These are phyloP conservation scores for Podospora pseudopauciseta DNA, from an alignment of 495 filamentous ascomycete species.

Conservation along the genomic window DNA sequence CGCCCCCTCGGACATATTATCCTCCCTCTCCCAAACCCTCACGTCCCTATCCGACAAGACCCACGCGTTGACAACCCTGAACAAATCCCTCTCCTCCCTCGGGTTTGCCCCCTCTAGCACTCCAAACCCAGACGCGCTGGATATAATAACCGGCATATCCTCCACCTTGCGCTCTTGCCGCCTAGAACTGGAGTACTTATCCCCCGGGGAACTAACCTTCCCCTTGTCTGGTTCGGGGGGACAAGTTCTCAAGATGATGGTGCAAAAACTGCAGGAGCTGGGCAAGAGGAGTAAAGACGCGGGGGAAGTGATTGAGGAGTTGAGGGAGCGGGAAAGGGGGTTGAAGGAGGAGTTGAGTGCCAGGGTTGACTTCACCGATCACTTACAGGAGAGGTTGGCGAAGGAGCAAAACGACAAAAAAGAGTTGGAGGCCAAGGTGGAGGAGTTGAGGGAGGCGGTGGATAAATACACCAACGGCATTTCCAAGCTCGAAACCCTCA, in stretches of 20 bases:
- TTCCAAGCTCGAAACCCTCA: neutral
- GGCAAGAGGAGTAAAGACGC: conserved; percentile 35
- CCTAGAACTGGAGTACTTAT: conserved; percentile 61
- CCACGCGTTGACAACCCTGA: conserved; percentile 34
- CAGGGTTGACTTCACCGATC: neutral
- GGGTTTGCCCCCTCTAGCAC: conserved; percentile 52
- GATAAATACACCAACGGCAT: neutral
- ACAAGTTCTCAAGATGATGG: conserved; percentile 17
- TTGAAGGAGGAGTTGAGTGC: neutral
- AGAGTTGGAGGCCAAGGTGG: neutral
- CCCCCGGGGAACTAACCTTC: conserved; percentile 57
- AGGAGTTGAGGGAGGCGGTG: neutral
- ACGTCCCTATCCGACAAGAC: conserved; percentile 42
- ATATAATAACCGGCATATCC: conserved; percentile 52
- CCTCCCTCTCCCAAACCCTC: neutral
- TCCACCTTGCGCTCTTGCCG: conserved; percentile 60
- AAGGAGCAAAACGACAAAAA: neutral
- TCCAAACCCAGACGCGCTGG: conserved; percentile 26
- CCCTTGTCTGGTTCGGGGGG: conserved; percentile 38
- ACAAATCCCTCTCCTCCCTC: conserved; percentile 32
- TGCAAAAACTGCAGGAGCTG: conserved; percentile 43
- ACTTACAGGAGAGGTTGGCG: neutral
- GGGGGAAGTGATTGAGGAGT: too few relatives aligned
- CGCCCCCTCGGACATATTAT: conserved; percentile 17
- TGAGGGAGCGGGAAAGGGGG: too few relatives aligned